phyloP scores from a whole-genome alignment of 768 basidiomycete species.

The Panaeolus cyanescens region DNA sequence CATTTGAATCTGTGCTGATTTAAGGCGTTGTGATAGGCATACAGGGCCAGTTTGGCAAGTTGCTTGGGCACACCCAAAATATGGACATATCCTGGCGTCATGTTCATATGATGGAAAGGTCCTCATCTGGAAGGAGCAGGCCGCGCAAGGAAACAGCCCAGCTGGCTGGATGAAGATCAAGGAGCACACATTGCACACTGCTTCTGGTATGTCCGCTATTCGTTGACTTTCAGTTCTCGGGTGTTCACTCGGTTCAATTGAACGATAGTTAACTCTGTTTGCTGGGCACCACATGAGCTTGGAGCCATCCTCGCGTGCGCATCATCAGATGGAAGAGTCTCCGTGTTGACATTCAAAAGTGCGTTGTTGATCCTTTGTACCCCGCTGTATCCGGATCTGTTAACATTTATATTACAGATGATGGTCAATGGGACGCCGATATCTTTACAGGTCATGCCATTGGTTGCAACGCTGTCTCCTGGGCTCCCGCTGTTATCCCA shows the following conservation, averaged over 20 bases:
- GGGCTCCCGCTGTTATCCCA: conserved; percentile 91
- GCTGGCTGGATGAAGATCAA: conserved; percentile 92
- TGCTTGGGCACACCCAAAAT: conserved; percentile 98
- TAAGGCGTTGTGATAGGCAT: conserved; percentile 54
- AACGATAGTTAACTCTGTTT: conserved; percentile 86
- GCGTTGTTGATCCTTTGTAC: conserved; percentile 23
- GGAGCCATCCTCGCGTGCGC: conserved; percentile 97
- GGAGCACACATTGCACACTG: conserved; percentile 92
- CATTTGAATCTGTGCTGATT: not conserved
- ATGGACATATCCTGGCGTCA: conserved; percentile 94
- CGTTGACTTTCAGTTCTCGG: not conserved
- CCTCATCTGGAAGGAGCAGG: conserved; percentile 96
- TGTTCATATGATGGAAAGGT: conserved; percentile 99
- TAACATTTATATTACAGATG: conserved; percentile 54
- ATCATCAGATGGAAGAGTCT: conserved; percentile 95
- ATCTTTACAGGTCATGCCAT: conserved; percentile 96
- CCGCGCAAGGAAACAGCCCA: conserved; percentile 49
- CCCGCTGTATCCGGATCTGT: not conserved
- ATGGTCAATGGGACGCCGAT: conserved; percentile 94
- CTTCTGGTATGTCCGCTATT: conserved; percentile 62
- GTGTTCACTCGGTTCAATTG: not conserved
- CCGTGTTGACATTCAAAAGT: conserved; percentile 97
- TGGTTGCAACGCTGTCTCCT: conserved; percentile 96
- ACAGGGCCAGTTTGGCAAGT: conserved; percentile 98
- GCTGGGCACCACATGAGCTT: conserved; percentile 98